Base-by-base conservation (phyloP, 306 rosid species). In the Psophocarpus tetragonolobus region DNA sequence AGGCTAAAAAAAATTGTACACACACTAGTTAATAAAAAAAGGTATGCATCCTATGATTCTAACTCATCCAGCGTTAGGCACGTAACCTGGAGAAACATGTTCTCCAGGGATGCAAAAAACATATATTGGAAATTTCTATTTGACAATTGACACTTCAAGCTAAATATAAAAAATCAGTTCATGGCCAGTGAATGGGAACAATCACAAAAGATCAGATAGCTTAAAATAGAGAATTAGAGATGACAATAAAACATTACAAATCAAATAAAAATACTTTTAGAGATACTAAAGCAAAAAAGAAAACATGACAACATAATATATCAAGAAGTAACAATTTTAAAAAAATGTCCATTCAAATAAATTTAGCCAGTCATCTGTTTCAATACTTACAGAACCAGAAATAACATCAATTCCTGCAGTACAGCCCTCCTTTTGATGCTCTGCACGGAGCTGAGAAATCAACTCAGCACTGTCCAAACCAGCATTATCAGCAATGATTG, bases 391-490 rank as follows among this genome's bases (percentile, higher is more conserved):
- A 39, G 99, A 77, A 58, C 97, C 99, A 82, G 97, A 84, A 79
- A 95, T 91, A 85, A 95, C 97, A 80, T 95, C 98, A 33, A 92
- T 95, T 83, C 97, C 97, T 0, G 97, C 82, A 82, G 79, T 91
- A 68, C 92, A 91, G 36, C 85, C 91, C 81, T 95, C 97, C 77
- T 87, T 91, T 70, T 92, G 97, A 85, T 95, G 99, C 82, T 90
- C 97, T 10, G 97, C 99, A 64, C 99, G 96, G 68, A 96, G 96
- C 81, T 90, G 91, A 78, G 99, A 94, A 77, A 95, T 70, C 88
- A 95, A 86, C 78, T 92, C 97, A 14, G 99, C 99, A 85, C 97
- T 95, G 85, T 95, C 97, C 91, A 96, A 83, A 74, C 99, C 98
- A 76, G 99, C 99, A 90, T 96, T 96, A 82, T 92, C 98, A 50